Evolutionary conservation across 2,329 filamentous ascomycete genomes (phyloP), one percentile per base, ranked within the genome.

Genomic region (Dothiorella sarmentorum): DNA sequence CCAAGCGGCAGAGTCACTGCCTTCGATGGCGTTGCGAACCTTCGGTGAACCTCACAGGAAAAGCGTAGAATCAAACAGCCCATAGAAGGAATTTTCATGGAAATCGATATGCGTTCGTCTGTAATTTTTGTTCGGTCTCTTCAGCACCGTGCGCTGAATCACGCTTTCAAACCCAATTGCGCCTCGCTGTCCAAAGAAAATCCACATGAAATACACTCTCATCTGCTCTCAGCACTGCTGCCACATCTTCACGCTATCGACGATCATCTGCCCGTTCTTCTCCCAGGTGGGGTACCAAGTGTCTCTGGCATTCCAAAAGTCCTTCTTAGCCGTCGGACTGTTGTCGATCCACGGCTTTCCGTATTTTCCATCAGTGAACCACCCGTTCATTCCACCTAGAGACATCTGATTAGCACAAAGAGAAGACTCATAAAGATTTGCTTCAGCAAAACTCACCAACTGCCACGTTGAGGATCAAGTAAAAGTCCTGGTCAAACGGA

Each of bases 401-500:
- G 20, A 15, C 3, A 17, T 26, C 4, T 17, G 51, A 15, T 56
- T 11, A 56, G 26, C 9, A 17, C 1, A 13, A 20, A 7, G 10
- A 9, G 0, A 17, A n/a, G 10, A n/a, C 13, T 11, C 11, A 37
- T 18, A 37, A 15, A 37, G 33, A 15, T 10, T 10, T 0, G 18
- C 10, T 26, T 3, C 6, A 15, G 7, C 10, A 11, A 22, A 15
- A 56, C 52, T 33, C 40, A 52, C 56, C 60, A 26, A 75, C 73
- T 24, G 73, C 73, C 20, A 75, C 70, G 62, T 75, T 75, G 58
- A 75, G 60, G 59, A 75, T 71, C 55, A 75, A 66, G 63, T 74
- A 75, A 63, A 75, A 75, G 60, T 73, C 68, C 61, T 74, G 69
- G 61, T 75, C 73, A 57, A 75, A 75, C 2, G 73, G 72, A n/a